Conservation (phyloP, 2,329 filamentous ascomycete genomes). For the Xylariomycetidae sp. region DNA sequence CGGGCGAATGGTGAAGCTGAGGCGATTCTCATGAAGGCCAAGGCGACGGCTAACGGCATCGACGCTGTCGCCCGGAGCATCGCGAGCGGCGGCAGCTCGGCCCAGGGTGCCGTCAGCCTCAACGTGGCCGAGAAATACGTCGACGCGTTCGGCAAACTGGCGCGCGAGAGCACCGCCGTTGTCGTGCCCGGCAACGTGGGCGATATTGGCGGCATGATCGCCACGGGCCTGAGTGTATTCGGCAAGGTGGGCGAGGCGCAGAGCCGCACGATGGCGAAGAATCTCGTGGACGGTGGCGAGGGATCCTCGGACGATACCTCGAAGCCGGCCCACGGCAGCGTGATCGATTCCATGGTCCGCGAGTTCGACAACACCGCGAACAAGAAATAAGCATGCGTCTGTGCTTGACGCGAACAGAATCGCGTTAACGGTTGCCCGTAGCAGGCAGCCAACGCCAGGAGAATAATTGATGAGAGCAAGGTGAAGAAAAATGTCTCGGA, state of each 20-base stretch:
- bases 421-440: too few species aligned
- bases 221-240: slow-evolving; percentile 90
- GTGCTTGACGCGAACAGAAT: background rate
- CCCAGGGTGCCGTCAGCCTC: slow-evolving; percentile 79
- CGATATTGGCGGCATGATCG: slow-evolving; percentile 95
- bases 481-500: too few species aligned
- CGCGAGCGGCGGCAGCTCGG: slow-evolving; percentile 64
- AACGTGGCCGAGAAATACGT: slow-evolving; percentile 97
- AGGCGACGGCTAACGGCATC: slow-evolving; percentile 82
- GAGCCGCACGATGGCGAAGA: slow-evolving; percentile 59
- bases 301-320: slow-evolving; percentile 1
- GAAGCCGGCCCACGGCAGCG: slow-evolving; percentile 12
- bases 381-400: slow-evolving; percentile 18
- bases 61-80: slow-evolving; percentile 79
- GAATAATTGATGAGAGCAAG: too few species aligned
- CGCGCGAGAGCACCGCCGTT: slow-evolving; percentile 91
- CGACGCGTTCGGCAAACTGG: slow-evolving; percentile 86
- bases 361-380: slow-evolving; percentile 27
- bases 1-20: slow-evolving; percentile 87
- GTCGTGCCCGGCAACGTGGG: slow-evolving; percentile 96
- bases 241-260: slow-evolving; percentile 86
- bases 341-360: slow-evolving; percentile 26
- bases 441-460: too few species aligned
- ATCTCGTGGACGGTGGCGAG: slow-evolving; percentile 33
- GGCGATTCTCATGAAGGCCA: slow-evolving; percentile 81